Conservation (phyloP, 768 basidiomycete genomes). For the Tremella yokohamensis region DNA sequence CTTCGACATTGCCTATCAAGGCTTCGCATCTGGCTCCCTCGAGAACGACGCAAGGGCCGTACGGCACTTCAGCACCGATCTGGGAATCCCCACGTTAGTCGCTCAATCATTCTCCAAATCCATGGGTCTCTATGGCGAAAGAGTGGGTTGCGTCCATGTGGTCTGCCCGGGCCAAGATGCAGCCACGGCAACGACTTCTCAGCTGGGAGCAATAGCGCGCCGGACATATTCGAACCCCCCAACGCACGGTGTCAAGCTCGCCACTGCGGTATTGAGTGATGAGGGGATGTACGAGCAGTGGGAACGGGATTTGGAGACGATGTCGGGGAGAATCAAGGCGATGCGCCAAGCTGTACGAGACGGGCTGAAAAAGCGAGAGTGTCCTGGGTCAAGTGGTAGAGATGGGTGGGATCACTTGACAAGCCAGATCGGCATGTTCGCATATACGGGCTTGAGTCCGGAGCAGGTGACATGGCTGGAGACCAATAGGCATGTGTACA, state of each 20-base stretch:
- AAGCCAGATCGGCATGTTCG: constrained; percentile 96
- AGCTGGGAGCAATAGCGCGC: constrained; percentile 55
- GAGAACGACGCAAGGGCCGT: constrained; percentile 26
- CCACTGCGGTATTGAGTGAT: constrained; percentile 29
- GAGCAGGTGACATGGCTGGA: constrained; percentile 13
- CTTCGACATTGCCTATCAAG: constrained; percentile 96
- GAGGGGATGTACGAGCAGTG: constrained; percentile 30
- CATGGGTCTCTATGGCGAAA: constrained; percentile 90
- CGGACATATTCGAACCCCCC: constrained; percentile 64
- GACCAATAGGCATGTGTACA: constrained; percentile 17
- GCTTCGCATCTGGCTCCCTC: constrained; percentile 83
- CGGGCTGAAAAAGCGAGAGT: constrained; percentile 70
- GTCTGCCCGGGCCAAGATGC: constrained; percentile 58
- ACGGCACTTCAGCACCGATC: constrained; percentile 2
- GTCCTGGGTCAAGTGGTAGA: too few species aligned
- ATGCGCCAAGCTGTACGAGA: constrained; percentile 76
- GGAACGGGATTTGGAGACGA: constrained; percentile 70
- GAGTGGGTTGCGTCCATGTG: constrained; percentile 88
- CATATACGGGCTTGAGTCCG: constrained; percentile 54
- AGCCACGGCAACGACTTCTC: constrained; percentile 66
- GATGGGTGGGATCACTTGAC: constrained; percentile 88
- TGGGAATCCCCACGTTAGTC: neutral
- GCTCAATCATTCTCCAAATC: constrained; percentile 60
- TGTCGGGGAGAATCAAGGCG: constrained; percentile 81
- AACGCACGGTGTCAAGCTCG: constrained; percentile 71